Conservation (phyloP, 805 yeast genomes). For the Jamesozyma jinghongensis region DNA sequence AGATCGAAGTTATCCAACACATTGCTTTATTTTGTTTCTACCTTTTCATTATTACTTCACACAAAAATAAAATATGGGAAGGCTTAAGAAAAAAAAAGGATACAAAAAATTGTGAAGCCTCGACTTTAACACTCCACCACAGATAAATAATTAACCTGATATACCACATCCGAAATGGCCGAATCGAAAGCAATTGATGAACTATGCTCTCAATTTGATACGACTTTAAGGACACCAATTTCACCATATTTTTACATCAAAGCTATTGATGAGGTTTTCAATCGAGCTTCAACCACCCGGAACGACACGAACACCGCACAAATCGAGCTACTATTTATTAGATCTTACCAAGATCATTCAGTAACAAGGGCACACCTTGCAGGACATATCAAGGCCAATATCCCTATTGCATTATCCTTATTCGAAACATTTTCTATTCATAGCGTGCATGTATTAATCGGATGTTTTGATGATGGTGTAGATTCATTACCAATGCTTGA, state of each 20-base stretch:
- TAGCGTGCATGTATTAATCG: slow-evolving; percentile 17
- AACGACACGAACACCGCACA: slow-evolving; percentile 3
- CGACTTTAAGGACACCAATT: slow-evolving; percentile 9
- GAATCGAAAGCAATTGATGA: slow-evolving; percentile 6
- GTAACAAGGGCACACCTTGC: slow-evolving; percentile 15
- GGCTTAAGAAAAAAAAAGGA: no score
- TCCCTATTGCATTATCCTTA: slow-evolving; percentile 12
- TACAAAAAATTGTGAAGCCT: no score
- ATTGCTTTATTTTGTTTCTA: slow-evolving; percentile 1
- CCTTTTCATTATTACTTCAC: background rate
- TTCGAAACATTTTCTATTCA: slow-evolving; percentile 16
- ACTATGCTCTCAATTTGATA: slow-evolving; percentile 13
- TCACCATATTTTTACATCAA: slow-evolving; percentile 12
- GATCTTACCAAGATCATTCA: slow-evolving; percentile 25
- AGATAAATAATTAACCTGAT: no score
- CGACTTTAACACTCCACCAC: no score
- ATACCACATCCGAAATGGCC: no score
- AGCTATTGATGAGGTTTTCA: slow-evolving; percentile 14
- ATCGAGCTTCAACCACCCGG: background rate
- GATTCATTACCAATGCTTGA: slow-evolving; percentile 12
- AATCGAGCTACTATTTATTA: slow-evolving; percentile 15
- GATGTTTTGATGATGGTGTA: slow-evolving; percentile 13
- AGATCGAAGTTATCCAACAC: background rate
- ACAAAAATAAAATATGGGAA: no score
- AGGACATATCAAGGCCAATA: slow-evolving; percentile 9